Conservation (phyloP, 176 grass and related monocot species). For the Eragrostis nindensis region DNA sequence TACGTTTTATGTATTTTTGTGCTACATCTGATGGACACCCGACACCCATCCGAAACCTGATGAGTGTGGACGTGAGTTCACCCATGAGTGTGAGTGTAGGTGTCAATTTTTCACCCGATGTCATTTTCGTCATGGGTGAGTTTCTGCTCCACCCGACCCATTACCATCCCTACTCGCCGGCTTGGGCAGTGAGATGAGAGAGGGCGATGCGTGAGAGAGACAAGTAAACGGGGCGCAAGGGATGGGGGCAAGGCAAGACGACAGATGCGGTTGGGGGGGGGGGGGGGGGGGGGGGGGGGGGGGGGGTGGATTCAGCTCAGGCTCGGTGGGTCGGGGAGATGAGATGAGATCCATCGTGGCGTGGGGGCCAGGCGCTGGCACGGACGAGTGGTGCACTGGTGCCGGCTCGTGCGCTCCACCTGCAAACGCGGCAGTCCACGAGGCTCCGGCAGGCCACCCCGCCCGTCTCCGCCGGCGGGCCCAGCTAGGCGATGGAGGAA, state of each 20-base stretch:
- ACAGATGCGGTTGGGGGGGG: slow-evolving; percentile 15
- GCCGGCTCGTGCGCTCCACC: slow-evolving; percentile 28
- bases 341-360: slow-evolving; percentile 31
- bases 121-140: too few relatives aligned
- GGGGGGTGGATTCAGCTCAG: too few relatives aligned
- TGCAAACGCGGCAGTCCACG: slow-evolving; percentile 24
- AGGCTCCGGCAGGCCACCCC: not conserved
- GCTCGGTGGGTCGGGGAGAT: not conserved
- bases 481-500: not conserved
- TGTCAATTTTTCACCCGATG: too few relatives aligned
- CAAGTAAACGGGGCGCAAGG: not conserved
- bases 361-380: slow-evolving; percentile 15
- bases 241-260: not conserved
- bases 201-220: not conserved
- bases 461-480: too few relatives aligned
- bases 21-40: too few relatives aligned
- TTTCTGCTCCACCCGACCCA: too few relatives aligned
- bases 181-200: slow-evolving; percentile 4
- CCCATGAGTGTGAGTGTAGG: too few relatives aligned
- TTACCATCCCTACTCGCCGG: too few relatives aligned
- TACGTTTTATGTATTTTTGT: too few relatives aligned
- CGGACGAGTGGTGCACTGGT: not conserved
- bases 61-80: too few relatives aligned
- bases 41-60: not conserved
- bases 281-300: too few relatives aligned